A percentile compares a stretch with the other conserved stretches of the same genome.
Evolutionary conservation across 139 green algal genomes (phyloP).

Genomic region (Pseudopediastrum boryanum): DNA sequence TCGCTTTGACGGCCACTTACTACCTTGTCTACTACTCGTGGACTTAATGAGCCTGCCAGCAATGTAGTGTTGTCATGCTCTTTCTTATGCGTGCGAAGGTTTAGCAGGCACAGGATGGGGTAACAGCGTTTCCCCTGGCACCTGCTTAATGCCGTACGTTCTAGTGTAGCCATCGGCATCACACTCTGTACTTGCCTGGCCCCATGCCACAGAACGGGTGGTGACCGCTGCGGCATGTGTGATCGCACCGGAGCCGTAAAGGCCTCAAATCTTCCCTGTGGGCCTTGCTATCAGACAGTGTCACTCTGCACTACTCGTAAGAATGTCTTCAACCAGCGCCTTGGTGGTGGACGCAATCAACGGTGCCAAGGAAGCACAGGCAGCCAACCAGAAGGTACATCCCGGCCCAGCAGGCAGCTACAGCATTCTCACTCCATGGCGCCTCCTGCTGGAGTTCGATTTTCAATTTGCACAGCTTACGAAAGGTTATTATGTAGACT

Average conservation of each 20-base stretch:
- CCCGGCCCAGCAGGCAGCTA: neutral
- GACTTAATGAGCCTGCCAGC: too few relatives aligned
- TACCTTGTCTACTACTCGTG: too few relatives aligned
- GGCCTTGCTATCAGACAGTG: neutral
- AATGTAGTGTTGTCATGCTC: too few relatives aligned
- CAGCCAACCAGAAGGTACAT: slow-evolving; percentile 14
- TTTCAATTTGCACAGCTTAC: too few relatives aligned
- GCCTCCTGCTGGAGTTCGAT: slow-evolving; percentile 5
- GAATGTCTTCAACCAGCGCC: neutral
- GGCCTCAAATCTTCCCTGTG: neutral
- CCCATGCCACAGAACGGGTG: neutral
- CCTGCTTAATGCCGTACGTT: too few relatives aligned
- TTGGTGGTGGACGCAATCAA: slow-evolving; percentile 22
- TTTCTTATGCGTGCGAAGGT: too few relatives aligned
- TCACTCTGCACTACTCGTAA: neutral
- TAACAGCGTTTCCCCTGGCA: too few relatives aligned
- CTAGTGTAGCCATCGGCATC: neutral
- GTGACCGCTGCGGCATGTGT: neutral
- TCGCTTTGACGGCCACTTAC: too few relatives aligned
- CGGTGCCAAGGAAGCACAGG: slow-evolving; percentile 13
- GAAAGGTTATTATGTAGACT: slow-evolving; percentile 39
- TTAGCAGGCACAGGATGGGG: too few relatives aligned
- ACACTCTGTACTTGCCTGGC: neutral
- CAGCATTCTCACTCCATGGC: neutral
- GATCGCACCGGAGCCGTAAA: neutral